Percentiles rank a stretch among this genome's conserved stretches.
Evolutionary conservation across 306 rosid species (phyloP).

Genomic region (Trifolium subterraneum): DNA sequence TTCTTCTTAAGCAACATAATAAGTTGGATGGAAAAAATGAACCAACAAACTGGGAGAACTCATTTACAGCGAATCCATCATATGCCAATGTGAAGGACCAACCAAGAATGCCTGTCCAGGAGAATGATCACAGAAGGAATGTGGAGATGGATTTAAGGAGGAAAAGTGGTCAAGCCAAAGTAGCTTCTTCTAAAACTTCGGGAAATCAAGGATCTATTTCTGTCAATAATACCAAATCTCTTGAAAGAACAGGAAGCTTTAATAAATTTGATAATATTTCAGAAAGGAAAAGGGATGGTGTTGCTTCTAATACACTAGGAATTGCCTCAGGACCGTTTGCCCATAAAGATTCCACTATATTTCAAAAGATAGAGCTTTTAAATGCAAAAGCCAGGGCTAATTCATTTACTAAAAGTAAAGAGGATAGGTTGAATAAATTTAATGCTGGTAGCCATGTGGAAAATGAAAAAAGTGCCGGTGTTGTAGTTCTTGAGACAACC

Average conservation of each 20-base stretch:
- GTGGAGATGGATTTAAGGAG: slow-evolving; percentile 59
- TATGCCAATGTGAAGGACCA: slow-evolving; percentile 51
- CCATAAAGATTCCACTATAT: slow-evolving; percentile 73
- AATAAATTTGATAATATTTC: slow-evolving; percentile 54
- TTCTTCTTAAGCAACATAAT: slow-evolving; percentile 77
- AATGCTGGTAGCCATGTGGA: slow-evolving; percentile 46
- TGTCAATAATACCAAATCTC: slow-evolving; percentile 51
- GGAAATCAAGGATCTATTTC: slow-evolving; percentile 53
- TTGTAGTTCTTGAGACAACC: slow-evolving; percentile 45
- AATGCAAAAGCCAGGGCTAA: slow-evolving; percentile 90
- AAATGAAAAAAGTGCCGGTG: slow-evolving; percentile 52
- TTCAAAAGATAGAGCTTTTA: slow-evolving; percentile 86
- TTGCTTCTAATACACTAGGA: slow-evolving; percentile 54
- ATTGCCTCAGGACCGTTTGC: slow-evolving; percentile 49
- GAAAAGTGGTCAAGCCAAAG: slow-evolving; percentile 50
- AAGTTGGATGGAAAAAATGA: slow-evolving; percentile 68
- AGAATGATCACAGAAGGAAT: slow-evolving; percentile 66
- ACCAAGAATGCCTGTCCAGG: slow-evolving; percentile 52
- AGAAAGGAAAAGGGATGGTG: slow-evolving; percentile 53
- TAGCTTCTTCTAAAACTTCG: slow-evolving; percentile 53
- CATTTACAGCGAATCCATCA: slow-evolving; percentile 44
- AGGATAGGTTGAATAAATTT: slow-evolving; percentile 57
- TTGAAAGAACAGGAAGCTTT: slow-evolving; percentile 46
- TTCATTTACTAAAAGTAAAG: slow-evolving; percentile 55
- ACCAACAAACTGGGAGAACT: slow-evolving; percentile 59